Evolutionary conservation across 495 filamentous ascomycete species (phyloP).

Genomic region (Elasticomyces elasticus): DNA sequence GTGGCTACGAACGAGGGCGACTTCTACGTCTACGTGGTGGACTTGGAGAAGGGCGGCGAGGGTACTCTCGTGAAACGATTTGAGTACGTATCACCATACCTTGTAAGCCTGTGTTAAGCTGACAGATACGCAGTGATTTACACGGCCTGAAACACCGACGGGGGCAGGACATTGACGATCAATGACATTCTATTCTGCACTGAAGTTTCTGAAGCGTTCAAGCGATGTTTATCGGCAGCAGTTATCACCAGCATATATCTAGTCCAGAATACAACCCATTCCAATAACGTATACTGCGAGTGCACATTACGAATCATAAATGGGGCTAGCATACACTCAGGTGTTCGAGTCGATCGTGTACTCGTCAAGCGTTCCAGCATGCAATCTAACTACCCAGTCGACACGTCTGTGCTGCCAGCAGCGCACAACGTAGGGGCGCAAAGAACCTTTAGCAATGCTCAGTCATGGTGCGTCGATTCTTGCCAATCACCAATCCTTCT

Average conservation of each 20-base stretch:
- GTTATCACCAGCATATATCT: too few relatives aligned
- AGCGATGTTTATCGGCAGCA: too few relatives aligned
- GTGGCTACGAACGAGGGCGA: constrained; percentile 91
- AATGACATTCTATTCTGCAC: neutral
- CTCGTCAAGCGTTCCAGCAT: neutral
- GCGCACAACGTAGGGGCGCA: neutral
- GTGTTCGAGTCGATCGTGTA: neutral
- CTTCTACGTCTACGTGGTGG: constrained; percentile 90
- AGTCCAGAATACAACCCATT: too few relatives aligned
- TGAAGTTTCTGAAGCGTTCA: constrained; percentile 10
- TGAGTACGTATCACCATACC: constrained; percentile 29
- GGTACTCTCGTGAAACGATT: constrained; percentile 83
- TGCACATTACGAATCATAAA: too few relatives aligned
- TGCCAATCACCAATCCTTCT: constrained; percentile 64
- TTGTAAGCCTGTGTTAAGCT: neutral
- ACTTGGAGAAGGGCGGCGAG: constrained; percentile 92
- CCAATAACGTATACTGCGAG: too few relatives aligned
- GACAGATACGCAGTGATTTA: constrained; percentile 11
- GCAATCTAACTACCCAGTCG: neutral
- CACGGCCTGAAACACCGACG: constrained; percentile 15
- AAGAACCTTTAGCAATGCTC: neutral
- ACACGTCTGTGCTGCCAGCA: neutral
- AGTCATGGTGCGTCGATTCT: neutral
- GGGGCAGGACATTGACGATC: constrained; percentile 14
- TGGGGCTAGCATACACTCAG: too few relatives aligned